Percentiles rank a stretch among this genome's conserved stretches.
Evolutionary conservation across 2,329 filamentous ascomycete species (phyloP).

Genomic region (Monosporascus sp.): DNA sequence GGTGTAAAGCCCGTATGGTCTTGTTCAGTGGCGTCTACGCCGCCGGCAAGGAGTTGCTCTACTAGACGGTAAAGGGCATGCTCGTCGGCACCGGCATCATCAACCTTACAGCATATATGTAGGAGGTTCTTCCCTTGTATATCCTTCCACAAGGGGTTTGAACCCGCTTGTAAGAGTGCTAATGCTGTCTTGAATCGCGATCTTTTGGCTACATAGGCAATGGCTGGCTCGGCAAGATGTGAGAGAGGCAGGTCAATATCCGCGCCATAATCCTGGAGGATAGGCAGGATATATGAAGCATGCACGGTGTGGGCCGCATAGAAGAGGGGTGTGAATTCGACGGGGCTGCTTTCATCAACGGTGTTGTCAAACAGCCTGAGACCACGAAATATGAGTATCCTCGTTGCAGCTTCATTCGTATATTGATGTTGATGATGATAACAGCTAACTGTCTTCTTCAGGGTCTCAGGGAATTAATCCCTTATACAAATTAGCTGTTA

Average conservation of each 20-base stretch:
- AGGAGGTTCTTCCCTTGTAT: neutral
- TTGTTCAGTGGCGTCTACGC: neutral
- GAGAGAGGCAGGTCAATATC: neutral
- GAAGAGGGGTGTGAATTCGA: neutral
- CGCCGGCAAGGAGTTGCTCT: neutral
- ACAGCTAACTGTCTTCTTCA: no score
- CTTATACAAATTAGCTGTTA: no score
- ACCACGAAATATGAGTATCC: no score
- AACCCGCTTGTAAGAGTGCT: neutral
- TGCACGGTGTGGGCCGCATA: no score
- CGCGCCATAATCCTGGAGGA: neutral
- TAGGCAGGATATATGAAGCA: neutral
- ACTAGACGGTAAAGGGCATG: neutral
- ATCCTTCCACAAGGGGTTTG: neutral
- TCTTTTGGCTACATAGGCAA: neutral
- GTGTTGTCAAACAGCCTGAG: no score
- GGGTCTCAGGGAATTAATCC: no score
- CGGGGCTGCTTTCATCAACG: neutral
- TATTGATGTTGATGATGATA: no score
- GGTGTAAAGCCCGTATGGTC: no score
- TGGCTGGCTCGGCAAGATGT: neutral
- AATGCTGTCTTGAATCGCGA: neutral
- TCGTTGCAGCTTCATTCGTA: no score
- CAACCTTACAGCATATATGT: neutral
- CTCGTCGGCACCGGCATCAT: neutral